These are phyloP conservation scores for Alliaria petiolata DNA, from an alignment of 345 rosid species.

Conservation along the genomic window DNA sequence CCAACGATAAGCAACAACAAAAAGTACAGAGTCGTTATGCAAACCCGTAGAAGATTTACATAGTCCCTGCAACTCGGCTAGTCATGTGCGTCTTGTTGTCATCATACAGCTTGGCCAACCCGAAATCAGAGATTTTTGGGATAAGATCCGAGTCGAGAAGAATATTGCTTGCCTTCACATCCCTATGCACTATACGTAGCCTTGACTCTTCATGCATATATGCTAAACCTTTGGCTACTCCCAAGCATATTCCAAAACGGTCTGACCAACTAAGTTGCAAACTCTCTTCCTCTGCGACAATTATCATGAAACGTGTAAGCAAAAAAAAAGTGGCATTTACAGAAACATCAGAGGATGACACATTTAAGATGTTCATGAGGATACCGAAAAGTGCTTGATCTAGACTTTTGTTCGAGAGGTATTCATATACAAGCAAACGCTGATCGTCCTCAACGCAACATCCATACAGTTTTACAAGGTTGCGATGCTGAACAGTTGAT, in stretches of 20 bases:
- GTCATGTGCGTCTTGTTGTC: conserved; percentile 30
- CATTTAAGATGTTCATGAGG: background rate
- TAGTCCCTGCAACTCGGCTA: conserved; percentile 27
- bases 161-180: conserved; percentile 40
- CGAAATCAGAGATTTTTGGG: conserved; percentile 32
- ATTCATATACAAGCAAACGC: conserved; percentile 49
- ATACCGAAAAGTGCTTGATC: conserved; percentile 32
- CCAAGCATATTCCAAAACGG: conserved; percentile 17
- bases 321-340: no score
- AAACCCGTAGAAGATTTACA: conserved; percentile 2
- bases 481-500: conserved; percentile 29
- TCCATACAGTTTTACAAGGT: conserved; percentile 28
- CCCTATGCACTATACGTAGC: conserved; percentile 30
- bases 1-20: background rate
- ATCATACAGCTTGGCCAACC: conserved; percentile 17
- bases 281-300: conserved; percentile 32
- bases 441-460: conserved; percentile 30
- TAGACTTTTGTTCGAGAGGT: conserved; percentile 47
- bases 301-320: background rate
- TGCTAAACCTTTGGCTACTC: conserved; percentile 14
- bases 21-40: background rate
- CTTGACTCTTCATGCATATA: conserved; percentile 15
- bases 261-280: conserved; percentile 38
- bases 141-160: conserved; percentile 42
- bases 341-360: background rate